These are phyloP conservation scores for Protomyces arabidopsidicola DNA, from an alignment of 1,139 yeast genomes.

Conservation along the genomic window DNA sequence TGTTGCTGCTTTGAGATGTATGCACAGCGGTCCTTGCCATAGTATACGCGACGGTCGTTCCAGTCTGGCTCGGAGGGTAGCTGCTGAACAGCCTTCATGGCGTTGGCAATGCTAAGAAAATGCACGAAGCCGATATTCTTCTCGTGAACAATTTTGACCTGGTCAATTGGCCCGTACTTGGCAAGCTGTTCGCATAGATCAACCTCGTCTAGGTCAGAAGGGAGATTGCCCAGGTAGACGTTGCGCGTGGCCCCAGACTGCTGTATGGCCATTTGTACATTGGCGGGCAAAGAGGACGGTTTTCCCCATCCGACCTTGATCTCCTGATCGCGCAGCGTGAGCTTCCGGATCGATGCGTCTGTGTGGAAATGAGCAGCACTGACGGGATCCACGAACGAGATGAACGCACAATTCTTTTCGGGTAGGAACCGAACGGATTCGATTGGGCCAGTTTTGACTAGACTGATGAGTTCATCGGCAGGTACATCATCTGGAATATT, in stretches of 20 bases:
- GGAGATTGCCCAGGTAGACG: constrained; percentile 74
- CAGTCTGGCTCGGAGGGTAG: constrained; percentile 55
- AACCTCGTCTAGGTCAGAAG: constrained; percentile 54
- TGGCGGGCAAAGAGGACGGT: constrained; percentile 43
- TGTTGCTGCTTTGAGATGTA: constrained; percentile 18
- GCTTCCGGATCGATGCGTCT: constrained; percentile 47
- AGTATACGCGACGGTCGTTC: constrained; percentile 62
- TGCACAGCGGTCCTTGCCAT: constrained; percentile 82
- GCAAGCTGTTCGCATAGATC: constrained; percentile 62
- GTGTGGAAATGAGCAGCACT: constrained; percentile 50
- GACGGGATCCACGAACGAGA: constrained; percentile 47
- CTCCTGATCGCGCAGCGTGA: constrained; percentile 47
- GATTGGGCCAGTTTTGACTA: constrained; percentile 61
- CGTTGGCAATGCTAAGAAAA: constrained; percentile 74
- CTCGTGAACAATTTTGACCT: constrained; percentile 64
- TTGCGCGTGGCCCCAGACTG: constrained; percentile 88
- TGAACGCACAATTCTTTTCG: constrained; percentile 48
- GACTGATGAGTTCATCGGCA: constrained; percentile 16
- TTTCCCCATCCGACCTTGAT: constrained; percentile 42
- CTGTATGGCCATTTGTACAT: constrained; percentile 67
- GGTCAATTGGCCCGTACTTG: constrained; percentile 77
- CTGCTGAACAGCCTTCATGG: constrained; percentile 72
- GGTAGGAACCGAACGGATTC: constrained; percentile 60
- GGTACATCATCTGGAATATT: constrained; percentile 65
- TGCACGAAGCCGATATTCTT: constrained; percentile 77